Conservation (phyloP, 192 early-diverging fungal species). For the Gonapodya sp. region DNA sequence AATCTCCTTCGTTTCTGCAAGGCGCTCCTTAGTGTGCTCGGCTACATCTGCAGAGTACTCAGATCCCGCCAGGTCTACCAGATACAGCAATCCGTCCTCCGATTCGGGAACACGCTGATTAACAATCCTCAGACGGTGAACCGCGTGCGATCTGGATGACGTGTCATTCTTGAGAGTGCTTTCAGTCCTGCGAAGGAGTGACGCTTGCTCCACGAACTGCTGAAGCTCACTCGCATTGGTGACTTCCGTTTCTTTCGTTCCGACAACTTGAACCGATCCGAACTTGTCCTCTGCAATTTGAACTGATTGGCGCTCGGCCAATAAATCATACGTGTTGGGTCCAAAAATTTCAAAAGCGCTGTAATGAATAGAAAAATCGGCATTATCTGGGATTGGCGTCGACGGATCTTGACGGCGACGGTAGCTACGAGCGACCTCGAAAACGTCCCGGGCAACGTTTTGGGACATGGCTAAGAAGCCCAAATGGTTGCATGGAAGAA, state of each 20-base stretch:
- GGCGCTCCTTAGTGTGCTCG: conserved; percentile 33
- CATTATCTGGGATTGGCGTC: neutral
- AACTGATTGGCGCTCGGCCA: conserved; percentile 21
- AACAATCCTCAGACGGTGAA: conserved; percentile 16
- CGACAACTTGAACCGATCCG: conserved; percentile 23
- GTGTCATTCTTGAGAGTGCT: conserved; percentile 21
- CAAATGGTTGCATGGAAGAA: neutral
- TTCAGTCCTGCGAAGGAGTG: conserved; percentile 13
- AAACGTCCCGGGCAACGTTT: neutral
- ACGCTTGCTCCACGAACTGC: conserved; percentile 20
- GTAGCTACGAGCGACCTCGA: neutral
- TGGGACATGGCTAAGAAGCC: neutral
- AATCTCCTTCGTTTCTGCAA: conserved; percentile 35
- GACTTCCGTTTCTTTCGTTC: conserved; percentile 18
- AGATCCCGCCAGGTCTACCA: conserved; percentile 43
- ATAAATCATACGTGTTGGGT: conserved; percentile 24
- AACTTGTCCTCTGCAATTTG: conserved; percentile 32
- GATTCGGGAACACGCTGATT: conserved; percentile 21
- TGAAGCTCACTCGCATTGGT: conserved; percentile 20
- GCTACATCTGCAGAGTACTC: conserved; percentile 26
- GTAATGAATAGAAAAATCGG: conserved; percentile 25
- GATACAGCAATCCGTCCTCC: conserved; percentile 37
- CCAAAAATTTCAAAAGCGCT: conserved; percentile 38
- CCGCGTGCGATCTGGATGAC: conserved; percentile 20
- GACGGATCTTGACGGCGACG: neutral